Conservation (phyloP, 1,139 yeast species). For the Taphrina communis region DNA sequence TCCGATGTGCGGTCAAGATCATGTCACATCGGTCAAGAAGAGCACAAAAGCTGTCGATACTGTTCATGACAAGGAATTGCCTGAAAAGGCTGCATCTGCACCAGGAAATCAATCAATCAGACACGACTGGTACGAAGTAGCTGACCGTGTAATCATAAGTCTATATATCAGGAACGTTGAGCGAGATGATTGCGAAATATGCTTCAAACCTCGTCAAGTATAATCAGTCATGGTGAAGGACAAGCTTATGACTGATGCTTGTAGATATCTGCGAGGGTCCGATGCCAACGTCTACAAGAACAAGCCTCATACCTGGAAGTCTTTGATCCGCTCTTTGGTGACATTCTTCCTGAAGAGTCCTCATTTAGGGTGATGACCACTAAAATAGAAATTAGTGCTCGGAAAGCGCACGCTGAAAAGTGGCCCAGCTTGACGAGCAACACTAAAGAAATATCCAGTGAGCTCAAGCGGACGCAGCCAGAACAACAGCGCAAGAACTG, state of each 20-base stretch:
- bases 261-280: background rate
- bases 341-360: conserved; percentile 59
- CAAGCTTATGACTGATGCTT: background rate
- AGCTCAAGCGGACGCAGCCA: conserved; percentile 50
- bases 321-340: conserved; percentile 60
- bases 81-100: conserved; percentile 47
- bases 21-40: conserved; percentile 33
- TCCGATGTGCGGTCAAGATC: conserved; percentile 18
- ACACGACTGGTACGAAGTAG: conserved; percentile 81
- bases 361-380: conserved; percentile 66
- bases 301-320: conserved; percentile 44
- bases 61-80: conserved; percentile 46
- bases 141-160: conserved; percentile 65
- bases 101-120: conserved; percentile 54
- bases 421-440: conserved; percentile 55
- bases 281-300: background rate
- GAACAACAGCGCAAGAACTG: conserved; percentile 65
- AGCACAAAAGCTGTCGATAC: conserved; percentile 46
- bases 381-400: conserved; percentile 70
- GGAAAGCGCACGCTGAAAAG: conserved; percentile 53
- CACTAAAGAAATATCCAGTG: conserved; percentile 44
- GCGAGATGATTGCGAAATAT: conserved; percentile 49
- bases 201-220: conserved; percentile 48
- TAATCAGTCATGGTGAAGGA: conserved; percentile 44
- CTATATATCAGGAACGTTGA: conserved; percentile 73